These are phyloP conservation scores for Boletus rubroflammeus DNA, from an alignment of 768 basidiomycete genomes.

Conservation along the genomic window DNA sequence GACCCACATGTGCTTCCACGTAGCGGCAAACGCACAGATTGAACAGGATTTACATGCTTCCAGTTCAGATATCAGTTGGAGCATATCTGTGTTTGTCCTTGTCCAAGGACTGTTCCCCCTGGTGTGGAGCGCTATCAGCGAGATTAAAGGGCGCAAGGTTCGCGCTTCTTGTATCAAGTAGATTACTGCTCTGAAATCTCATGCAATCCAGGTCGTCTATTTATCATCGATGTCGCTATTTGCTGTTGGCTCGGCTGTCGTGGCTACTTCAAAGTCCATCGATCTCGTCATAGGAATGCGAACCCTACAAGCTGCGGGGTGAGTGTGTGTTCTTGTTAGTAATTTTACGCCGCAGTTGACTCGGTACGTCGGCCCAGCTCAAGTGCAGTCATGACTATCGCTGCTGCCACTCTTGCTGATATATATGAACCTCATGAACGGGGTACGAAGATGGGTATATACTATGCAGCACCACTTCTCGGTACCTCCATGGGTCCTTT, in stretches of 20 bases:
- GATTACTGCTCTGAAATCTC: background rate
- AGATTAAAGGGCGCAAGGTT: constrained; percentile 74
- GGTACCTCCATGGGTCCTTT: constrained; percentile 67
- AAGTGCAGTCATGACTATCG: constrained; percentile 66
- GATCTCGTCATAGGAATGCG: constrained; percentile 64
- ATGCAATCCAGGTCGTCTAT: constrained; percentile 47
- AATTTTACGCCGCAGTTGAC: background rate
- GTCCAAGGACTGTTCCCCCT: constrained; percentile 67
- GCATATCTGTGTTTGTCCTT: constrained; percentile 66
- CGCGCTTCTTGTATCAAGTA: background rate
- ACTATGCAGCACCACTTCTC: constrained; percentile 75
- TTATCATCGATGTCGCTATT: constrained; percentile 51
- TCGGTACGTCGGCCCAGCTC: constrained; percentile 37
- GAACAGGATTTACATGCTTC: constrained; percentile 58
- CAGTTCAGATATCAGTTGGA: constrained; percentile 59
- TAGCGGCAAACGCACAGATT: constrained; percentile 69
- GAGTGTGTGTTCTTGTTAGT: constrained; percentile 5
- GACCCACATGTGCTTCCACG: background rate
- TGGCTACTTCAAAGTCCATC: constrained; percentile 56
- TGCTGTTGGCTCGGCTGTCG: constrained; percentile 53
- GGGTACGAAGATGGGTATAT: constrained; percentile 81
- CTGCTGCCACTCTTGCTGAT: constrained; percentile 76
- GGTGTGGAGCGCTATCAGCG: constrained; percentile 68
- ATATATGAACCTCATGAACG: constrained; percentile 76
- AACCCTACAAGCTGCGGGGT: constrained; percentile 61